phyloP scores from a whole-genome alignment of 441 rosid species.

The Syzygium malaccense region DNA sequence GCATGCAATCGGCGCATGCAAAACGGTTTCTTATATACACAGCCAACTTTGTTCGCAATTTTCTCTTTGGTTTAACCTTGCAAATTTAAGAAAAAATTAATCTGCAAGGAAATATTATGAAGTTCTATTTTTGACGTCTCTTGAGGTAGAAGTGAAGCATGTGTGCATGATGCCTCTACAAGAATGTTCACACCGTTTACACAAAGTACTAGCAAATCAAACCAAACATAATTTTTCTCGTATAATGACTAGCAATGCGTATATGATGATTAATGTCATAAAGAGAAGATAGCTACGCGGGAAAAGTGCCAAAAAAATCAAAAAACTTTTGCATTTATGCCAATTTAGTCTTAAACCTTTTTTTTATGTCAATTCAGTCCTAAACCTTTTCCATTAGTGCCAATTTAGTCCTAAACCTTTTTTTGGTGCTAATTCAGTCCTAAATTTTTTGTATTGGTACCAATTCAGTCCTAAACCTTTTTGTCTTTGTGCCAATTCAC shows the following conservation, averaged over 20 bases:
- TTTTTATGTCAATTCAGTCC: too few species aligned
- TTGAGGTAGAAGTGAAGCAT: not conserved
- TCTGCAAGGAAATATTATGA: not conserved
- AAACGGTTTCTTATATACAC: not conserved
- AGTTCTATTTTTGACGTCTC: not conserved
- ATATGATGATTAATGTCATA: not conserved
- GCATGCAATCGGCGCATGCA: not conserved
- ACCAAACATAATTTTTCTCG: not conserved
- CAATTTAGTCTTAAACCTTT: too few species aligned
- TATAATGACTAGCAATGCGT: not conserved
- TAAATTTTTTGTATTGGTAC: too few species aligned
- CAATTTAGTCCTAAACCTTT: too few species aligned
- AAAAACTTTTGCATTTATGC: too few species aligned
- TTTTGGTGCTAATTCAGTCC: too few species aligned
- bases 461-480: too few species aligned
- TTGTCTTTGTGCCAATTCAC: too few species aligned
- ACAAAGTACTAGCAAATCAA: not conserved
- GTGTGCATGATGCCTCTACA: not conserved
- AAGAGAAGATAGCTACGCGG: not conserved
- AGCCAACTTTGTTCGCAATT: not conserved
- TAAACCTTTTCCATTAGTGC: fast-evolving
- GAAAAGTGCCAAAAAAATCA: too few species aligned
- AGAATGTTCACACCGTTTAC: not conserved
- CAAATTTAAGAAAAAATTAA: not conserved
- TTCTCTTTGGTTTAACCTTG: not conserved